Evolutionary conservation across 306 rosid species (phyloP).

Genomic region (Benincasa hispida): DNA sequence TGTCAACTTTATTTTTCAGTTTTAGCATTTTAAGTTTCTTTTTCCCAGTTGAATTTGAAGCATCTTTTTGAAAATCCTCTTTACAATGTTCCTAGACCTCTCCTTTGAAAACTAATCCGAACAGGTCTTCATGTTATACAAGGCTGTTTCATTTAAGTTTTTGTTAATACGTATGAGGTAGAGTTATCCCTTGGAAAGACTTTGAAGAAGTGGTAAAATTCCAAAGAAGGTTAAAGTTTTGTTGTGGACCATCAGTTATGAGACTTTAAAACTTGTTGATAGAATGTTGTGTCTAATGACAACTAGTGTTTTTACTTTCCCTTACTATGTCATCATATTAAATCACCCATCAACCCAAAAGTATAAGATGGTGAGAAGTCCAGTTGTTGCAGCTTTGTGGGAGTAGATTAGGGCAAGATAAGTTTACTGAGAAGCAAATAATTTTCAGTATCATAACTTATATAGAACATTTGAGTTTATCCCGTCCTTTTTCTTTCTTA

Average conservation of each 20-base stretch:
- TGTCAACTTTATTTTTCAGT: neutral
- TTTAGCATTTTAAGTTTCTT: neutral
- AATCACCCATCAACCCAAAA: no score
- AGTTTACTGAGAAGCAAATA: neutral
- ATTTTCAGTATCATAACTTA: neutral
- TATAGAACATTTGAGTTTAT: neutral
- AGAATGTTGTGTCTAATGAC: neutral
- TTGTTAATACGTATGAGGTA: neutral
- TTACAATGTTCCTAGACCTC: neutral
- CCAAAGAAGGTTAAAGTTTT: neutral
- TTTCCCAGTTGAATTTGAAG: neutral
- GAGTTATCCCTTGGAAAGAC: neutral
- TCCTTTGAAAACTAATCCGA: neutral
- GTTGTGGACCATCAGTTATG: neutral
- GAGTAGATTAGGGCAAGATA: neutral
- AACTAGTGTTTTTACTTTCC: no score
- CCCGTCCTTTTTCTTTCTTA: neutral
- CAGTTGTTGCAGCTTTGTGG: neutral
- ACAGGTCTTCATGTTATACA: neutral
- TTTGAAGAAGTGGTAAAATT: neutral
- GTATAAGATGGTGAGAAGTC: neutral
- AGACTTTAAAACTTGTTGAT: neutral
- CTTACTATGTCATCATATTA: no score
- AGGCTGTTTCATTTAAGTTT: neutral
- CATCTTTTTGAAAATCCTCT: neutral